phyloP scores from a whole-genome alignment of 352 stramenopile genomes.

The Phytophthora colocasiae region DNA sequence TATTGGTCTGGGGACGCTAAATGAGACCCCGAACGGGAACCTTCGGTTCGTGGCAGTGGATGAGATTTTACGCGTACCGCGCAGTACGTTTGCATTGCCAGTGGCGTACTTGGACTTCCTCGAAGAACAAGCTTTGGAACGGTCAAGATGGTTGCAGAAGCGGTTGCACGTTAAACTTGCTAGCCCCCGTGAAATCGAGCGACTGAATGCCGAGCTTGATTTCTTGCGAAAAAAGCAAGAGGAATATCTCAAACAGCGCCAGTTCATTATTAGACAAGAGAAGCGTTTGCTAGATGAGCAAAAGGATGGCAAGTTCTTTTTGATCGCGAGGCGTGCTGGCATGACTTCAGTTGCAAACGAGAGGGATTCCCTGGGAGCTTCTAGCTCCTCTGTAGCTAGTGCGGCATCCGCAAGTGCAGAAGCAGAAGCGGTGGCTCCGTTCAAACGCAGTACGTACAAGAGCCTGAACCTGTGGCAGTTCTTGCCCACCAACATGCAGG shows the following conservation, averaged over 20 bases:
- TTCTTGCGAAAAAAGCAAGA: conserved; percentile 75
- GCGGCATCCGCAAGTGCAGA: conserved; percentile 21
- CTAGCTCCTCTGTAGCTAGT: conserved; percentile 20
- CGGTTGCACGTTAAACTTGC: conserved; percentile 32
- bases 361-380: conserved; percentile 23
- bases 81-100: conserved; percentile 76
- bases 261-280: conserved; percentile 82
- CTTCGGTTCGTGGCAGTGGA: conserved; percentile 74
- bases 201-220: conserved; percentile 59
- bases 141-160: conserved; percentile 62
- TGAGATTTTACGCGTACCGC: conserved; percentile 78
- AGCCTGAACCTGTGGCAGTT: conserved; percentile 82
- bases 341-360: conserved; percentile 29
- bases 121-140: conserved; percentile 66
- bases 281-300: conserved; percentile 67
- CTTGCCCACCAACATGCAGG: conserved; percentile 87
- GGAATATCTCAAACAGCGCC: conserved; percentile 78
- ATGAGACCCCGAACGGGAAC: conserved; percentile 37
- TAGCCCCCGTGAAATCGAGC: conserved; percentile 32
- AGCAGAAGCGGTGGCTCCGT: conserved; percentile 57
- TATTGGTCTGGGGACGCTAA: conserved; percentile 33
- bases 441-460: conserved; percentile 89
- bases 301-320: conserved; percentile 54
- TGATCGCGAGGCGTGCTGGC: conserved; percentile 31
- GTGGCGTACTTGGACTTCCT: conserved; percentile 81